Evolutionary conservation across 441 rosid species (phyloP).

Genomic region (Cnidoscolus chayamansa): DNA sequence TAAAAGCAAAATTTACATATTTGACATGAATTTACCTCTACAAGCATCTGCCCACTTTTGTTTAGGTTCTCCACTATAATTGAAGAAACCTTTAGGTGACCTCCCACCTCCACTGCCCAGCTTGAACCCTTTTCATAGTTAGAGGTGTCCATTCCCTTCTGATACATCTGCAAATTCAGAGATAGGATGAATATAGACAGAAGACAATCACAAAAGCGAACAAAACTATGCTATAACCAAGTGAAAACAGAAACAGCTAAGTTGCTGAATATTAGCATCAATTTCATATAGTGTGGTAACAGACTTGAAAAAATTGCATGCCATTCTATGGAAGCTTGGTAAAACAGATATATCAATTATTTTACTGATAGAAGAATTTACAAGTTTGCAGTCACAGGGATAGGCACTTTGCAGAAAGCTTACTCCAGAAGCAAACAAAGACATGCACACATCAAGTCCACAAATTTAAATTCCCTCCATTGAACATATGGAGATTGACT

Average conservation of each 20-base stretch:
- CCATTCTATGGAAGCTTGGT: not conserved
- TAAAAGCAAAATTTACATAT: constrained; percentile 4
- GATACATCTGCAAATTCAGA: constrained; percentile 58
- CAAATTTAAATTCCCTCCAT: constrained; percentile 8
- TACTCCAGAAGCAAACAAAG: not conserved
- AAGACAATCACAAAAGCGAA: not conserved
- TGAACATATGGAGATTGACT: constrained; percentile 10
- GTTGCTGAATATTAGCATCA: not conserved
- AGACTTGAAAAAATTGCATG: not conserved
- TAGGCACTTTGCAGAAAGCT: not conserved
- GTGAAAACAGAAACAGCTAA: not conserved
- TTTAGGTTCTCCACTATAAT: constrained; percentile 81
- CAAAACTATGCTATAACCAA: too few relatives aligned
- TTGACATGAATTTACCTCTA: constrained; percentile 54
- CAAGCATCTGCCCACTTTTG: constrained; percentile 82
- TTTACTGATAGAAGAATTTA: not conserved
- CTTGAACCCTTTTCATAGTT: constrained; percentile 74
- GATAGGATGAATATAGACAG: constrained; percentile 4
- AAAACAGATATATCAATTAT: not conserved
- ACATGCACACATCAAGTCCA: not conserved
- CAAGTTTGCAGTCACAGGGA: constrained; percentile 10
- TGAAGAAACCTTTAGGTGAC: constrained; percentile 83
- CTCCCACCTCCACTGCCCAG: constrained; percentile 92
- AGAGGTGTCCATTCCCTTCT: constrained; percentile 46
- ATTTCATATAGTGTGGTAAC: not conserved